Conservation (phyloP, 192 early-diverging fungal genomes). For the Jimgerdemannia flammicorona region DNA sequence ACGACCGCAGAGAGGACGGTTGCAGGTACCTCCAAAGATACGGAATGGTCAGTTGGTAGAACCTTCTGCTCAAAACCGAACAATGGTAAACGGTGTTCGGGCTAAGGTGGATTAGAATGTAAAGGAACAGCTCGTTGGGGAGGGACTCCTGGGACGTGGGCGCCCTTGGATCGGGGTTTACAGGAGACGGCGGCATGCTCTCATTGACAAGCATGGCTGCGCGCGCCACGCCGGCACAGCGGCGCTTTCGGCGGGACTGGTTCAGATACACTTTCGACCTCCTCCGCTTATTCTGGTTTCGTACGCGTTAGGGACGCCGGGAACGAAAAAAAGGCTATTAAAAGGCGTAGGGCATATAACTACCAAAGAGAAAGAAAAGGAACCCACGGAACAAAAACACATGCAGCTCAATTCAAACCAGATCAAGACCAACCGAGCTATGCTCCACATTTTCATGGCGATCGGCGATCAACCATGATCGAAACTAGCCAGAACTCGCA, state of each 20-base stretch:
- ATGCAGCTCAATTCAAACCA: background rate
- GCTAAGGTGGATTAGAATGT: background rate
- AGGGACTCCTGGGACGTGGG: background rate
- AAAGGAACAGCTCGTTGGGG: background rate
- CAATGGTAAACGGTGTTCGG: background rate
- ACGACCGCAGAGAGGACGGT: background rate
- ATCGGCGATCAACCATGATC: background rate
- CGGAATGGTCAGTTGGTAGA: background rate
- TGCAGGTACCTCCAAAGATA: background rate
- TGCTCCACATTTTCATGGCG: background rate
- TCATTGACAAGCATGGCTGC: background rate
- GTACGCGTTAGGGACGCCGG: background rate
- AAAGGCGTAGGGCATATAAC: background rate
- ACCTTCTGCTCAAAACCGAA: too few species aligned
- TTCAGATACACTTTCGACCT: background rate
- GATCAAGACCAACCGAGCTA: background rate
- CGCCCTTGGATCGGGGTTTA: background rate
- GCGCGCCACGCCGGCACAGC: background rate
- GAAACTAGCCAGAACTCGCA: background rate
- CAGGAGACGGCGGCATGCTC: background rate
- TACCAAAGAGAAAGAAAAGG: background rate
- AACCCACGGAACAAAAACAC: background rate
- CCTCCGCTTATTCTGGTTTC: background rate
- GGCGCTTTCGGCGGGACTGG: background rate
- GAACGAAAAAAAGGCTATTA: background rate